These are phyloP conservation scores for Pestalotiopsis sp. DNA, from an alignment of 2,329 filamentous ascomycete genomes.

Conservation along the genomic window DNA sequence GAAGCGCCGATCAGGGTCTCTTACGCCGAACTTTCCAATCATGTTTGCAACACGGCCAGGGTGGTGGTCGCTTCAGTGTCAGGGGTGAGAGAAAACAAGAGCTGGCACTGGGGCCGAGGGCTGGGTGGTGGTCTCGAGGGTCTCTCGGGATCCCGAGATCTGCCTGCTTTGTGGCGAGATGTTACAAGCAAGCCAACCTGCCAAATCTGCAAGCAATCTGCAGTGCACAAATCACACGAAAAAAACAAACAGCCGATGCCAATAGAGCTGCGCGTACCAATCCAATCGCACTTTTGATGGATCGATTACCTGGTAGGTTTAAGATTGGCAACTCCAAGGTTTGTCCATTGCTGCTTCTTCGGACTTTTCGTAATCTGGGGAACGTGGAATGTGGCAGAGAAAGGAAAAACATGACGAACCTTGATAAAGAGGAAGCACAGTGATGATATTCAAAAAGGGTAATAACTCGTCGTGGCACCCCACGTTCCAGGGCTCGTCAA, in stretches of 20 bases:
- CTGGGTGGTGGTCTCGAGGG: not conserved
- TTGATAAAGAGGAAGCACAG: not conserved
- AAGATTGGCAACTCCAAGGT: not conserved
- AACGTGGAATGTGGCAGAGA: not conserved
- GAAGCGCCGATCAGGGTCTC: constrained; percentile 3
- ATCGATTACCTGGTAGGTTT: not conserved
- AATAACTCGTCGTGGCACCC: not conserved
- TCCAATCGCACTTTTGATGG: not conserved
- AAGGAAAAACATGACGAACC: too few relatives aligned
- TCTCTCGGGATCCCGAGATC: not conserved
- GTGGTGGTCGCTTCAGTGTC: not conserved
- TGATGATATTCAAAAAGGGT: not conserved
- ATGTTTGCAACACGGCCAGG: not conserved
- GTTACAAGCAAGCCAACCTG: not conserved
- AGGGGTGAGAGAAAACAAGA: not conserved
- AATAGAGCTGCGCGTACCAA: not conserved
- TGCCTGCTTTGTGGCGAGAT: not conserved
- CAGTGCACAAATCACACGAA: not conserved
- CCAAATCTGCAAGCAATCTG: not conserved
- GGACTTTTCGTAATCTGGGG: not conserved
- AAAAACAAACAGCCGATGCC: not conserved
- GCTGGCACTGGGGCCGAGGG: not conserved
- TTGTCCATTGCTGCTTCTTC: not conserved
- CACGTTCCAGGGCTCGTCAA: not conserved
- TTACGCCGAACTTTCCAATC: not conserved